Percentiles rank a stretch among this genome's conserved stretches.
phyloP scores from a whole-genome alignment of 2,329 filamentous ascomycete species.

The Fusarium napiforme region DNA sequence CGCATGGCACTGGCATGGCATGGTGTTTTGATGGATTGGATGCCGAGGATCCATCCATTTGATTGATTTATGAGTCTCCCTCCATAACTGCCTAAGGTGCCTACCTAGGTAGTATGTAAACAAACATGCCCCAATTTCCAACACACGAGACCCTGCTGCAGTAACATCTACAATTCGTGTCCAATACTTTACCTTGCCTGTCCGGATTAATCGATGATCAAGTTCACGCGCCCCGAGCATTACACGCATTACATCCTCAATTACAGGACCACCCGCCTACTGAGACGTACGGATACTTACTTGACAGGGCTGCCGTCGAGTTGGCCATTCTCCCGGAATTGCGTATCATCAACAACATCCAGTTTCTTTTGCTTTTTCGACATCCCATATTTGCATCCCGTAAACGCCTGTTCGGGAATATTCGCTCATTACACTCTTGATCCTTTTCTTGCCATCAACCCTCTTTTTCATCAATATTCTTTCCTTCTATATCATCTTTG shows the following conservation, averaged over 20 bases:
- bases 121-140: slow-evolving; percentile 30
- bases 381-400: slow-evolving; percentile 29
- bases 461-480: neutral
- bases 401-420: slow-evolving; percentile 18
- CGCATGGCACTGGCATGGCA: slow-evolving; percentile 31
- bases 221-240: slow-evolving; percentile 13
- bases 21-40: slow-evolving; percentile 31
- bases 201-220: slow-evolving; percentile 16
- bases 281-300: neutral
- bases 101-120: slow-evolving; percentile 27
- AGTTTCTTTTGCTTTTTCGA: slow-evolving; percentile 32
- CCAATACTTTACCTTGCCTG: slow-evolving; percentile 1
- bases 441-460: neutral
- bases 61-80: slow-evolving; percentile 10
- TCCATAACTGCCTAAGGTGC: slow-evolving; percentile 17
- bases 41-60: slow-evolving; percentile 29
- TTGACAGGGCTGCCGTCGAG: slow-evolving; percentile 7
- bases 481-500: slow-evolving; percentile 6
- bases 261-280: slow-evolving; percentile 11
- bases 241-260: slow-evolving; percentile 14
- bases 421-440: slow-evolving; percentile 26
- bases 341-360: slow-evolving; percentile 19
- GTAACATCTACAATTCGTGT: slow-evolving; percentile 19
- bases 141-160: slow-evolving; percentile 17
- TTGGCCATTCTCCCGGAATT: slow-evolving; percentile 1